A percentile compares a stretch with the other conserved stretches of the same genome.
phyloP scores from a whole-genome alignment of 768 basidiomycete genomes.

The Mycena belliarum region DNA sequence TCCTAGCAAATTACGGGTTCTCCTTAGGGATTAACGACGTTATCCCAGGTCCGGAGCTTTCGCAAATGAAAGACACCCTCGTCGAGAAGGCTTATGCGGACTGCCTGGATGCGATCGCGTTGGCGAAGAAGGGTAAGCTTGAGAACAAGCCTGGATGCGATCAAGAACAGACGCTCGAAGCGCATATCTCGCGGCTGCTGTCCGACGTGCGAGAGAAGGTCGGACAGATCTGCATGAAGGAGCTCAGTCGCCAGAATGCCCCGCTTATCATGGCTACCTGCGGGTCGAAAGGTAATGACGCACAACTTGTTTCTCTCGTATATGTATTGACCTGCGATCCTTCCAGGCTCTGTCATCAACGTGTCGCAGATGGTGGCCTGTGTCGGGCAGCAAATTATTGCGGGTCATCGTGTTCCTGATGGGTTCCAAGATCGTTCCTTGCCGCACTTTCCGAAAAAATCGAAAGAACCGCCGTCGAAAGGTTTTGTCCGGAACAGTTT shows the following conservation, averaged over 20 bases:
- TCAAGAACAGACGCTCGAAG: slow-evolving; percentile 95
- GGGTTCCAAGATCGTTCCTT: slow-evolving; percentile 98
- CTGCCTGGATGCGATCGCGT: slow-evolving; percentile 84
- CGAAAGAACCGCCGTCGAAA: slow-evolving; percentile 93
- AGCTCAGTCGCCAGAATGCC: slow-evolving; percentile 95
- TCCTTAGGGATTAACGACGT: slow-evolving; percentile 99
- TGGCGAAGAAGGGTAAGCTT: slow-evolving; percentile 87
- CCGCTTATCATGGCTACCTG: slow-evolving; percentile 99
- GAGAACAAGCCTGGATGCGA: slow-evolving; percentile 98
- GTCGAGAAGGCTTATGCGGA: slow-evolving; percentile 88
- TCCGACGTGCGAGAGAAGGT: slow-evolving; percentile 96
- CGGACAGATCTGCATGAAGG: slow-evolving; percentile 97
- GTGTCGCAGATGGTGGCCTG: slow-evolving; percentile 99
- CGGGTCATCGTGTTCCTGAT: slow-evolving; percentile 96
- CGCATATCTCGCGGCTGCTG: slow-evolving; percentile 89
- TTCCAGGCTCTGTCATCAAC: slow-evolving; percentile 90
- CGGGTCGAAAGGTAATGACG: slow-evolving; percentile 88
- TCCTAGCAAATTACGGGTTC: slow-evolving; percentile 92
- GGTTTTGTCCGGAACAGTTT: slow-evolving; percentile 99
- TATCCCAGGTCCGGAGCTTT: slow-evolving; percentile 88
- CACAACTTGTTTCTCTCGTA: neutral
- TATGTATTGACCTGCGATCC: neutral
- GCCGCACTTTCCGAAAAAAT: slow-evolving; percentile 98
- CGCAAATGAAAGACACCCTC: slow-evolving; percentile 76
- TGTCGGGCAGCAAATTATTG: slow-evolving; percentile 98